phyloP scores from a whole-genome alignment of 345 rosid genomes.

The Eucalyptus polyanthemos region DNA sequence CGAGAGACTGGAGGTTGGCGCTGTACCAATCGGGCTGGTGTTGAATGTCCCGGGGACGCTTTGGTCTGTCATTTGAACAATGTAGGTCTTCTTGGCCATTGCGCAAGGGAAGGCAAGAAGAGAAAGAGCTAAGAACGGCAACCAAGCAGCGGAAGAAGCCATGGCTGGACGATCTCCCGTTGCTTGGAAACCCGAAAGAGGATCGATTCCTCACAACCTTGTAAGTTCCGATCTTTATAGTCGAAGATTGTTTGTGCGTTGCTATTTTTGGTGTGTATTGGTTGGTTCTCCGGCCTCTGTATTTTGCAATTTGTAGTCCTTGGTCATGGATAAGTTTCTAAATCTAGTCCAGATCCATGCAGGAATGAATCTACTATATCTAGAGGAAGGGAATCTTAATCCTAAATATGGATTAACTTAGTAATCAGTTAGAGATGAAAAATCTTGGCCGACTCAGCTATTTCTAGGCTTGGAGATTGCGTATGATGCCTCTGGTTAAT shows the following conservation, averaged over 20 bases:
- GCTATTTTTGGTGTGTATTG: not conserved
- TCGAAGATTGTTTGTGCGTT: not conserved
- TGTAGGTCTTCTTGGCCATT: conserved; percentile 39
- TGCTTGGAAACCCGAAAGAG: not conserved
- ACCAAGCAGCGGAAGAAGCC: not conserved
- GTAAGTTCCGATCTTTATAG: not conserved
- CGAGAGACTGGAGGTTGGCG: conserved; percentile 40
- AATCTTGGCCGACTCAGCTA: no score
- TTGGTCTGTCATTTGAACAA: conserved; percentile 62
- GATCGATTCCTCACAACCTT: not conserved
- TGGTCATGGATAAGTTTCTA: not conserved
- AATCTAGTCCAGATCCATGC: not conserved
- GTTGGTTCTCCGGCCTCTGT: not conserved
- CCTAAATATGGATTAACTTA: not conserved
- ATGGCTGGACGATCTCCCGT: not conserved
- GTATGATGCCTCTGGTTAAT: no score
- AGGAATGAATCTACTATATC: not conserved
- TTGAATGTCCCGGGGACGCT: conserved; percentile 35
- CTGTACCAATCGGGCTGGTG: conserved; percentile 67
- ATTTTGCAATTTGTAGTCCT: not conserved
- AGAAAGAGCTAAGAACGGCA: not conserved
- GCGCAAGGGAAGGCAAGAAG: not conserved
- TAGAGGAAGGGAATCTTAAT: not conserved
- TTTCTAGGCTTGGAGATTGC: no score
- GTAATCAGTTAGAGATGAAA: no score